Percentiles rank a stretch among this genome's conserved stretches.
phyloP scores from a whole-genome alignment of 208 protist genomes.

The Trypanosoma rangeli region DNA sequence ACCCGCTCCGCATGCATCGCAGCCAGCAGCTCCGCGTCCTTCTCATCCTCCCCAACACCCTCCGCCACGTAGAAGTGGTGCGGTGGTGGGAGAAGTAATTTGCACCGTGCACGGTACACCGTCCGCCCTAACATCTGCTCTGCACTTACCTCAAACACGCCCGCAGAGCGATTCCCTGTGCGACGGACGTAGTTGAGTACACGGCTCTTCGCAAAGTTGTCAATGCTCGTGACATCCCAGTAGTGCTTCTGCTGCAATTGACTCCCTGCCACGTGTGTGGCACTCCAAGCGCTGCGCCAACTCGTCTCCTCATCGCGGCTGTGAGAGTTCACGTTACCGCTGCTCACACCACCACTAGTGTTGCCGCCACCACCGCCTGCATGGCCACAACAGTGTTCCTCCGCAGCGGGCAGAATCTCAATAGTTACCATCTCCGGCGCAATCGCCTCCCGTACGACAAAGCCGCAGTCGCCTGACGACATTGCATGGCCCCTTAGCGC shows the following conservation, averaged over 20 bases:
- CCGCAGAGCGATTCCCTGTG: slow-evolving; percentile 32
- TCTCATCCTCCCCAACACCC: slow-evolving; percentile 53
- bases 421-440: slow-evolving; percentile 59
- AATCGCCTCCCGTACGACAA: slow-evolving; percentile 12
- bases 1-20: slow-evolving; percentile 87
- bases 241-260: slow-evolving; percentile 27
- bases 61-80: slow-evolving; percentile 68
- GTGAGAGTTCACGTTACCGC: not conserved
- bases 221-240: slow-evolving; percentile 49
- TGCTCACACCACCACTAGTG: not conserved
- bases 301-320: not conserved
- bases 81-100: slow-evolving; percentile 53
- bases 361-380: slow-evolving; percentile 1
- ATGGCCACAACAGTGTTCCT: slow-evolving; percentile 11
- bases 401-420: slow-evolving; percentile 33
- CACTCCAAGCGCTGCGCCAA: not conserved
- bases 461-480: not conserved
- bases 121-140: slow-evolving; percentile 28
- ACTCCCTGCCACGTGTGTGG: not conserved
- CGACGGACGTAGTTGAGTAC: slow-evolving; percentile 75
- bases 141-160: slow-evolving; percentile 45
- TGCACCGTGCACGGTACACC: slow-evolving; percentile 48
- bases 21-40: slow-evolving; percentile 74
- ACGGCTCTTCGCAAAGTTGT: slow-evolving; percentile 69
- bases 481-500: not conserved